These are phyloP conservation scores for Astraeus odoratus DNA, from an alignment of 768 basidiomycete genomes.

Conservation along the genomic window DNA sequence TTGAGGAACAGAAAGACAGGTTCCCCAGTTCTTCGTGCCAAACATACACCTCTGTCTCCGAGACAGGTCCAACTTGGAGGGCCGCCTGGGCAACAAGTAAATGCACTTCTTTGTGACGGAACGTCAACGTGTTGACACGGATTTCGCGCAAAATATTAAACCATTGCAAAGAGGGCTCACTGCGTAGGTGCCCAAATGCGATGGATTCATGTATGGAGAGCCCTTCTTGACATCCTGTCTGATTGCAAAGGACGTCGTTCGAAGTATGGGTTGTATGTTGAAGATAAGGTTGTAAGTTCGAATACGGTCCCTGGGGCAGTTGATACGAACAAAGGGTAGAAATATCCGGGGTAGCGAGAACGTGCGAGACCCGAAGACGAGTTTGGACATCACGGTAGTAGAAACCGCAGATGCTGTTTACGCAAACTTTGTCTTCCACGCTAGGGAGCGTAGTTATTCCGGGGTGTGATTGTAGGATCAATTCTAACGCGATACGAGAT, in stretches of 20 bases:
- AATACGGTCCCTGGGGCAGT: conserved; percentile 25
- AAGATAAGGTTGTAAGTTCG: conserved; percentile 26
- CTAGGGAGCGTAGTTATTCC: no score
- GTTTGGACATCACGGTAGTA: conserved; percentile 16
- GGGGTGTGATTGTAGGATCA: no score
- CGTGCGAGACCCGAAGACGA: conserved; percentile 9
- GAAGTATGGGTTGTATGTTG: conserved; percentile 27
- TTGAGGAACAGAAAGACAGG: conserved; percentile 23
- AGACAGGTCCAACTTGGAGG: conserved; percentile 30
- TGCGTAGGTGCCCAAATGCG: conserved; percentile 34
- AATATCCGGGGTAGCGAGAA: conserved; percentile 15
- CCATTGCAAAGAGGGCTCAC: conserved; percentile 33
- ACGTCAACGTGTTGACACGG: conserved; percentile 26
- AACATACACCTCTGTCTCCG: conserved; percentile 10
- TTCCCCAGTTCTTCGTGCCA: conserved; percentile 33
- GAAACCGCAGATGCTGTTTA: conserved; percentile 25
- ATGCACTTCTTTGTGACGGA: conserved; percentile 32
- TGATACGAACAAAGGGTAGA: conserved; percentile 21
- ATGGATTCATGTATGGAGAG: conserved; percentile 35
- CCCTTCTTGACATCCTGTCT: conserved; percentile 29
- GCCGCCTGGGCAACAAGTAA: conserved; percentile 33
- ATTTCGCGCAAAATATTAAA: no score
- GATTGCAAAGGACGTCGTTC: conserved; percentile 33
- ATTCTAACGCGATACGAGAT: no score
- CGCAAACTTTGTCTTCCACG: conserved; percentile 1